A percentile compares a stretch with the other conserved stretches of the same genome.
Evolutionary conservation across 2,329 filamentous ascomycete species (phyloP).

Genomic region (Pseudogymnoascus sp.): DNA sequence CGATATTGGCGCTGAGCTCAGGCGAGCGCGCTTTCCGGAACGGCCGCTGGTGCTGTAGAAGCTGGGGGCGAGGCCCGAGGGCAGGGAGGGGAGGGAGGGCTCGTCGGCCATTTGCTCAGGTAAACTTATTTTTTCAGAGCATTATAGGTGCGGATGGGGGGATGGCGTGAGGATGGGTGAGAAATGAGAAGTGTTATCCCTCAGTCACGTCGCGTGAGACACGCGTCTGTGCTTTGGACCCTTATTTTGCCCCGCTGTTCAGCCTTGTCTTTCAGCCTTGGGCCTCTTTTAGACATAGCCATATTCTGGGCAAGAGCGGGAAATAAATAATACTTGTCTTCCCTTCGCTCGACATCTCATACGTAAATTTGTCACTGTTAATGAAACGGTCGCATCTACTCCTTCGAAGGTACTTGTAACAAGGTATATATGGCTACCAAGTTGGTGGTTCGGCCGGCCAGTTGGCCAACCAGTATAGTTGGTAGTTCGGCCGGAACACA

Average conservation of each 20-base stretch:
- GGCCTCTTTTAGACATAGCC: not conserved
- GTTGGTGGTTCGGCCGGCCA: not conserved
- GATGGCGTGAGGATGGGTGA: not conserved
- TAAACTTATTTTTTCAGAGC: not conserved
- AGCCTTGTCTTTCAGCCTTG: conserved; percentile 6
- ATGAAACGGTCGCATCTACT: not conserved
- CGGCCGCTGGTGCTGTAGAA: conserved; percentile 17
- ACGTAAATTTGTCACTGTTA: not conserved
- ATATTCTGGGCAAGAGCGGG: not conserved
- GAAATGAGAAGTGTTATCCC: conserved; percentile 11
- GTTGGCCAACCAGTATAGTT: too few relatives aligned
- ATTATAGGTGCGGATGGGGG: not conserved
- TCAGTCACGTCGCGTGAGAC: conserved; percentile 12
- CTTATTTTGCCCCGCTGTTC: not conserved
- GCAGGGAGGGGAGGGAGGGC: conserved; percentile 33
- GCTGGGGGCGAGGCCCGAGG: conserved; percentile 21
- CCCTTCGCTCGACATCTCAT: not conserved
- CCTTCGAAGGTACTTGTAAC: not conserved
- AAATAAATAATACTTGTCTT: not conserved
- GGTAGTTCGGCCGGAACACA: too few relatives aligned
- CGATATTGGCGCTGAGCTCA: conserved; percentile 40
- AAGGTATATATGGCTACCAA: not conserved
- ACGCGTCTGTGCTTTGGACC: conserved; percentile 10
- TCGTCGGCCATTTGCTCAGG: conserved; percentile 33
- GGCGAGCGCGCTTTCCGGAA: conserved; percentile 37